A percentile compares a stretch with the other conserved stretches of the same genome.
These are phyloP conservation scores for Euphrasia arctica DNA, from an alignment of 305 asterid species.

Conservation along the genomic window DNA sequence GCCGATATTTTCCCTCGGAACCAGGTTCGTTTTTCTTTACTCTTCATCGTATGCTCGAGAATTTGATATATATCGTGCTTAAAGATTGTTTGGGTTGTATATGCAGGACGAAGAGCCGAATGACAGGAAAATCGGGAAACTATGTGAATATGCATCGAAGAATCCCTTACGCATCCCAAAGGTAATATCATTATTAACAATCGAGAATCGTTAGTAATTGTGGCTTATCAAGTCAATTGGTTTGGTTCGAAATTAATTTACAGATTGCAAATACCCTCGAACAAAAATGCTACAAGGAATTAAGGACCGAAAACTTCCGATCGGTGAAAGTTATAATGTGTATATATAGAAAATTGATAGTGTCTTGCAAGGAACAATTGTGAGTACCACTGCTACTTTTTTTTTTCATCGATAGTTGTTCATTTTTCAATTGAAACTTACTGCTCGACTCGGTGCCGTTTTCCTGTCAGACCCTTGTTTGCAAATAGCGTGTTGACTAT, in stretches of 20 bases:
- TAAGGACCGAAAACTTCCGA: slow-evolving; percentile 67
- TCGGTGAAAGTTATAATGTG: slow-evolving; percentile 73
- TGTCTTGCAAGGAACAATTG: slow-evolving; percentile 93
- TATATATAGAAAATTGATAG: slow-evolving; percentile 74
- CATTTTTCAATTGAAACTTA: neutral
- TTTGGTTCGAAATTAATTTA: slow-evolving; percentile 31
- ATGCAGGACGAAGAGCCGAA: slow-evolving; percentile 86
- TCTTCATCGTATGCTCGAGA: neutral
- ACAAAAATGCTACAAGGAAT: slow-evolving; percentile 92
- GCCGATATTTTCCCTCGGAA: slow-evolving; percentile 80
- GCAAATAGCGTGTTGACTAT: slow-evolving; percentile 80
- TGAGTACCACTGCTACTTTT: slow-evolving; percentile 36
- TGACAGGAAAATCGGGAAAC: slow-evolving; percentile 89
- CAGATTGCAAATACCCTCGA: slow-evolving; percentile 89
- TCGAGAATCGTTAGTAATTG: too few relatives aligned
- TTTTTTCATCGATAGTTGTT: neutral
- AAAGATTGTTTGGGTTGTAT: neutral
- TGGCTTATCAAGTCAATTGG: neutral
- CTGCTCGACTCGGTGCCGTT: neutral
- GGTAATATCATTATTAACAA: slow-evolving; percentile 36
- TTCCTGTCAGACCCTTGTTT: slow-evolving; percentile 79
- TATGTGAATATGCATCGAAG: slow-evolving; percentile 87
- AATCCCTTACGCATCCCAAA: slow-evolving; percentile 95
- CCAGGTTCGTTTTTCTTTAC: slow-evolving; percentile 55
- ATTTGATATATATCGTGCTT: too few relatives aligned